Percentiles rank a stretch among this genome's conserved stretches.
Conservation (phyloP, 192 early-diverging fungal species). For the Endogone sp. region DNA sequence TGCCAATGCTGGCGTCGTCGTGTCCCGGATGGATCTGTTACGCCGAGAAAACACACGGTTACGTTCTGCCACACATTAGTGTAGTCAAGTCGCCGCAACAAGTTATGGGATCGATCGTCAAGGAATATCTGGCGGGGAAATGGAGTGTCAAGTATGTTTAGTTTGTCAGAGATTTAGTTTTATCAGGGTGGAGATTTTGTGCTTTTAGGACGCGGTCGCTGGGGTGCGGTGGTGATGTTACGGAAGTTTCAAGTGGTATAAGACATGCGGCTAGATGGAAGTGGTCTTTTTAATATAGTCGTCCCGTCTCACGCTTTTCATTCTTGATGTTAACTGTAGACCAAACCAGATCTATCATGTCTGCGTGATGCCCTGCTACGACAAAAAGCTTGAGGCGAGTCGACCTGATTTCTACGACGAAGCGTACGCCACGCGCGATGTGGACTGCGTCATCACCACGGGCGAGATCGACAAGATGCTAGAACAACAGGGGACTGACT, state of each 20-base stretch:
- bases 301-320: neutral
- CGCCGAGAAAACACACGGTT: slow-evolving; percentile 95
- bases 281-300: too few species aligned
- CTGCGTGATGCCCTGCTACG: slow-evolving; percentile 96
- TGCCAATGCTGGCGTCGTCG: slow-evolving; percentile 64
- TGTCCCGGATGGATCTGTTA: slow-evolving; percentile 97
- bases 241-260: neutral
- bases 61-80: slow-evolving; percentile 85
- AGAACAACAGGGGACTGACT: slow-evolving; percentile 50
- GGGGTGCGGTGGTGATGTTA: neutral
- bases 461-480: slow-evolving; percentile 91
- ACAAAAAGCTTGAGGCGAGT: slow-evolving; percentile 98
- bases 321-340: slow-evolving; percentile 8
- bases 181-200: neutral
- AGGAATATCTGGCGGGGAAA: slow-evolving; percentile 71
- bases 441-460: slow-evolving; percentile 95
- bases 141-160: slow-evolving; percentile 38
- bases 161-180: neutral
- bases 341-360: slow-evolving; percentile 90
- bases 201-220: neutral
- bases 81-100: slow-evolving; percentile 96
- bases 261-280: too few species aligned
- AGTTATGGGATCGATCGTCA: slow-evolving; percentile 92
- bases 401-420: slow-evolving; percentile 88
- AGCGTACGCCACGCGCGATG: slow-evolving; percentile 79